phyloP scores from a whole-genome alignment of 495 filamentous ascomycete species.

The Barbatosphaeria neglecta region DNA sequence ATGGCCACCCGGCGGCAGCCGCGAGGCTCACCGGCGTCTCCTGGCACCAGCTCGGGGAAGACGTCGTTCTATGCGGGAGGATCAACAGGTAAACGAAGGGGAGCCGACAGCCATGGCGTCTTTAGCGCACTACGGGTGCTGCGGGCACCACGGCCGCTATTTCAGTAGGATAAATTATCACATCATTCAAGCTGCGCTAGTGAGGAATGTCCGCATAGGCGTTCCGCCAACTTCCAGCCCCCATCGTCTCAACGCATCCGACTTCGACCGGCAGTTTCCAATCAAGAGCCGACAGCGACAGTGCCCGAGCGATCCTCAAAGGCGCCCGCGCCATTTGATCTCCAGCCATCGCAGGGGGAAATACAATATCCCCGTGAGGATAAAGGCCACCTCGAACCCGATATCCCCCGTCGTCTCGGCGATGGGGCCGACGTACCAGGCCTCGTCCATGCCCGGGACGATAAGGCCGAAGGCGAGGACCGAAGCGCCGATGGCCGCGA shows the following conservation, averaged over 20 bases:
- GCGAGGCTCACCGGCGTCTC: slow-evolving; percentile 52
- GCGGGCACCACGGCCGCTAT: too few relatives aligned
- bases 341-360: slow-evolving; percentile 27
- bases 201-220: too few relatives aligned
- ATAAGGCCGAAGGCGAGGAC: slow-evolving; percentile 28
- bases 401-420: slow-evolving; percentile 40
- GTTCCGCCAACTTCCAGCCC: too few relatives aligned
- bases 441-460: slow-evolving; percentile 38
- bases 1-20: slow-evolving; percentile 41
- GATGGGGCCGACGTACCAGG: slow-evolving; percentile 41
- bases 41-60: slow-evolving; percentile 65
- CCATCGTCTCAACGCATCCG: not conserved
- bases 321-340: slow-evolving; percentile 14
- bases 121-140: not conserved
- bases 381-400: slow-evolving; percentile 41
- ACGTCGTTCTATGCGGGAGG: slow-evolving; percentile 68
- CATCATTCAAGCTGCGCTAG: too few relatives aligned
- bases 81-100: slow-evolving; percentile 11
- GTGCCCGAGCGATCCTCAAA: too few relatives aligned
- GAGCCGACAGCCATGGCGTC: not conserved
- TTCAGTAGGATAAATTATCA: too few relatives aligned
- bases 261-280: not conserved
- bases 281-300: too few relatives aligned
- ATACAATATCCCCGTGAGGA: slow-evolving; percentile 33
- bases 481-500: slow-evolving; percentile 27